Base-by-base conservation (phyloP, 2,329 filamentous ascomycete genomes). In the Epichloe scottii region DNA sequence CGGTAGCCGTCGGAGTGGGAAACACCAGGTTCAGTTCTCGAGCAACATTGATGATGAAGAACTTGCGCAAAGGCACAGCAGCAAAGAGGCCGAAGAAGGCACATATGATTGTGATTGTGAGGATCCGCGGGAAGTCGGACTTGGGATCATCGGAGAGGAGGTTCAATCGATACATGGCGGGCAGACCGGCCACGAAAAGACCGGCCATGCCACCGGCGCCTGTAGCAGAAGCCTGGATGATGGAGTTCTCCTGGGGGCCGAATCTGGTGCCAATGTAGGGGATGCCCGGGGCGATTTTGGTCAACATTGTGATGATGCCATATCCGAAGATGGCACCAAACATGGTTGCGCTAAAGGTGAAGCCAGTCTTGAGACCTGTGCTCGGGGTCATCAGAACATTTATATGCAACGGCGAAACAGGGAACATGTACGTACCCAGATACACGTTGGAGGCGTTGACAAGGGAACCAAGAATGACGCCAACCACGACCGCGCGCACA, bases 41-140 rank as follows among this genome's bases (percentile, higher is more conserved):
- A 3, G 78, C 78, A 12, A 83, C 77, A 53, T 82, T 78, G 62
- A 84, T 77, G 63, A 85, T 76, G 68, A 84, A 85, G 68, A 85
- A 84, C 60, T 82, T 82, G 52, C 81, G 77, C 19, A 82, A 71
- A 7, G 79, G 79, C 0, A 78, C 80, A 46, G 76, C 76, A 56
- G 82, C 80, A 62, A 81, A 80, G 53, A 83, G 72, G 4, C 81
- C 81, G 62, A 83, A 83, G 66, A 82, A 81, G 10, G 76, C 78
- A 53, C 77, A 78, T 46, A 82, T 76, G 42, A 81, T 69, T 2
- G 79, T 82, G 55, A 84, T 71, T 30, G 77, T 77, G 51, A 82
- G 68, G 46, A 84, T 73, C 34, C 76, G 71, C 50, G 71, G 71
- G 57, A 81, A 81, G 58, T 83, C 78, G 10, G 72, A 62, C 55